Evolutionary conservation across 2,329 filamentous ascomycete genomes (phyloP).

Genomic region (Aspergillaceae sp.): DNA sequence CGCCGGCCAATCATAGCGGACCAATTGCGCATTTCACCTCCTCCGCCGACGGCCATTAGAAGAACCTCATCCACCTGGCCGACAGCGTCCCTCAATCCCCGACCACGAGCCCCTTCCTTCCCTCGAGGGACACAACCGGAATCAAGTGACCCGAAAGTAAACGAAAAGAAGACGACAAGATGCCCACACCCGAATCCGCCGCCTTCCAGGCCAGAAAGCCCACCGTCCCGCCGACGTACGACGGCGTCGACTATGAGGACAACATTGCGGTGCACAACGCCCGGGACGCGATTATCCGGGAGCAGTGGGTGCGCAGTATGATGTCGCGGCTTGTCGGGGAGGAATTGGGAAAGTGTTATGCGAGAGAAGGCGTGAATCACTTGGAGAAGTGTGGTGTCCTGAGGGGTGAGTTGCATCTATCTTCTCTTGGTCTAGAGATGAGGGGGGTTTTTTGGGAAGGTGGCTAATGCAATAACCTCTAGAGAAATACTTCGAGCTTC

Average conservation of each 20-base stretch:
- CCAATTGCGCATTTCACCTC: constrained; percentile 14
- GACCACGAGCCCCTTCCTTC: not conserved
- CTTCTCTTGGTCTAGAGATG: not conserved
- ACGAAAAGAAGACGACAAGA: constrained; percentile 24
- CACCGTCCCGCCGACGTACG: constrained; percentile 56
- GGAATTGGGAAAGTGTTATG: constrained; percentile 61
- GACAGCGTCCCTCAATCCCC: constrained; percentile 1
- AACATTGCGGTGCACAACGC: constrained; percentile 55
- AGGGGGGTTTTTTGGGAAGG: not conserved
- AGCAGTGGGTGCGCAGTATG: constrained; percentile 63
- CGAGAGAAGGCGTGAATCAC: constrained; percentile 57
- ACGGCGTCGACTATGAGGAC: constrained; percentile 60
- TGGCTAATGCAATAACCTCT: not conserved
- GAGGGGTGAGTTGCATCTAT: constrained; percentile 45
- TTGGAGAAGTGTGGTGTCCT: constrained; percentile 59
- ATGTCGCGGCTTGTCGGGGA: constrained; percentile 58
- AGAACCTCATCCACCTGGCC: not conserved
- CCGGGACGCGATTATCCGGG: constrained; percentile 56
- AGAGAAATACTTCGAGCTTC: constrained; percentile 58
- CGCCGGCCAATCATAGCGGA: constrained; percentile 19
- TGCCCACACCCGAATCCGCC: constrained; percentile 58
- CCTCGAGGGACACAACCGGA: not conserved
- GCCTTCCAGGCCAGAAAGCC: constrained; percentile 58
- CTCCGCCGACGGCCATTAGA: constrained; percentile 7
- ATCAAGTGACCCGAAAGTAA: not conserved